Evolutionary conservation across 2,329 filamentous ascomycete species (phyloP), one percentile per base, ranked within the genome.

Genomic region (Sporothrix inflata): DNA sequence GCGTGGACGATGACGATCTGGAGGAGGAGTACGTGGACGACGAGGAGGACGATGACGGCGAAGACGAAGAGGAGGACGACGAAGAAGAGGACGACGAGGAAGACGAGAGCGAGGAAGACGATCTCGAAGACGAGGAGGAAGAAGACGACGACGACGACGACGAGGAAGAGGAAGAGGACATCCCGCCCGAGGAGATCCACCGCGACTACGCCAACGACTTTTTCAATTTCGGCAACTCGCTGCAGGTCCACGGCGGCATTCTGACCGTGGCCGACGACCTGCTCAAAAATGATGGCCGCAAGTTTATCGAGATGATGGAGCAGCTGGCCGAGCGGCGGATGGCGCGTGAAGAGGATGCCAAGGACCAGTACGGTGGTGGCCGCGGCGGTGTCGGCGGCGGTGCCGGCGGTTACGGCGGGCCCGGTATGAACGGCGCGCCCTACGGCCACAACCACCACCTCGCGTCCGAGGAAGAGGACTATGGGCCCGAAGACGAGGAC

Each of bases 281-380:
- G 76, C 88, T 99, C 75, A 98, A 98, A 83, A 99, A 99, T 83
- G 96, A 99, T 82, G 96, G 96, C 78, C 97, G 97, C 83, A 97
- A 97, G 80, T 99, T 99, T 84, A 99, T 99, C 82, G 96, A 99
- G 81, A 99, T 99, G 96, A 99, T 99, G 96, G 96, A 99, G 82
- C 95, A 98, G 84, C 88, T 99, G 78, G 96, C 96, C 49, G 96
- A 99, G 84, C 93, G 95, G 78, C 90, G 96, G 78, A 98, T 99
- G 95, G 93, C 94, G 79, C 91, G 96, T 77, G 95, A 98, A 84
- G 94, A 96, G 83, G 94, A 98, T 80, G 93, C 93, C 68, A 90
- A 91, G 74, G 86, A 89, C 76, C 85, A 88, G 77, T 85, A 90
- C 79, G 85, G 90, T 24, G 34, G 34, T 1, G 34, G 19, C 3